Evolutionary conservation across 352 stramenopile species (phyloP).

Genomic region (Pythium vanterpoolii): DNA sequence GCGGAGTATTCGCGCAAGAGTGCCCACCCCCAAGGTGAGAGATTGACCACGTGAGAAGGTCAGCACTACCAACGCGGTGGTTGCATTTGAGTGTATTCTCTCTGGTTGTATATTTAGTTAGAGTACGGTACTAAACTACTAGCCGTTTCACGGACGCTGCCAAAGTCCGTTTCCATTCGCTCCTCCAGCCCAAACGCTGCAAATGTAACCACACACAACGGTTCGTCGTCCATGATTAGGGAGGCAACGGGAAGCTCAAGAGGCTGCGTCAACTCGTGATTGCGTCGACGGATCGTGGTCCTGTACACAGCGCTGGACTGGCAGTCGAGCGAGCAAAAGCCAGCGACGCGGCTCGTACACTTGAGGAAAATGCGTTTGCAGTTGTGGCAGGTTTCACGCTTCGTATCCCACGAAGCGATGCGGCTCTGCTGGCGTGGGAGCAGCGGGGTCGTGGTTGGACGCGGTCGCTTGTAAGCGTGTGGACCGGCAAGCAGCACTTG

Average conservation of each 20-base stretch:
- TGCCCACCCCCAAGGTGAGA: background rate
- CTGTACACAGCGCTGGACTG: slow-evolving; percentile 84
- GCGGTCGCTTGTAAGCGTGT: background rate
- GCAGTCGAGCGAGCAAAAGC: no score
- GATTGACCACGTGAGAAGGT: background rate
- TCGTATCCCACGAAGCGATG: no score
- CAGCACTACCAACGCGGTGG: background rate
- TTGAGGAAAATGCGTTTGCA: no score
- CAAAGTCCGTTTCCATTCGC: background rate
- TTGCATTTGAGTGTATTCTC: no score
- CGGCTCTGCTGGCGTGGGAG: no score
- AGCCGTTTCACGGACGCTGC: background rate
- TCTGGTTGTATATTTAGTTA: background rate
- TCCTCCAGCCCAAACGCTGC: background rate
- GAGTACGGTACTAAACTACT: background rate
- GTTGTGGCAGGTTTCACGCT: no score
- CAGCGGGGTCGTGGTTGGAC: background rate
- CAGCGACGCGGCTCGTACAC: no score
- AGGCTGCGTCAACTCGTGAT: no score
- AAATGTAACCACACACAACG: no score
- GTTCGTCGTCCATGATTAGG: no score
- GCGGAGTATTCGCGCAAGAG: background rate
- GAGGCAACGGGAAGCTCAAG: no score
- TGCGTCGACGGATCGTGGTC: slow-evolving; percentile 76
- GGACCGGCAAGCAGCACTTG: background rate